Evolutionary conservation across 257 asterid species (phyloP), one percentile per base, ranked within the genome.

Genomic region (Capsicum pubescens): DNA sequence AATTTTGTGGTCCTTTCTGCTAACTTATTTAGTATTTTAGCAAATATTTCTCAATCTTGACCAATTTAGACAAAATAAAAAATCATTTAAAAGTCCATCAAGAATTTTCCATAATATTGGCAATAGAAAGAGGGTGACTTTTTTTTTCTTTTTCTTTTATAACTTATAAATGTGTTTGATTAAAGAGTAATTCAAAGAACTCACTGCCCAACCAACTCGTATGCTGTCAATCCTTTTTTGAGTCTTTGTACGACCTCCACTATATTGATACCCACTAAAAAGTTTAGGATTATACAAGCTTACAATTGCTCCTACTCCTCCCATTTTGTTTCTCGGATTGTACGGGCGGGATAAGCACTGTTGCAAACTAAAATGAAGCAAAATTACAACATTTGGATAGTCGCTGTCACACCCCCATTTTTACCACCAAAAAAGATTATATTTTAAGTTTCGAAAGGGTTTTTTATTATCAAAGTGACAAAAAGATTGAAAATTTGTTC

Each of bases 341-440:
- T 61, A 1, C 10, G 69, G 69, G 69, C 10, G 69, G 69, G 69
- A 61, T 61, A 19, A 19, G 39, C 7, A 61, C 39, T 3, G 15
- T 19, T 21, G 39, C 69, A 61, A 19, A 61, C 69, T 61, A 15
- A 21, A 26, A 9, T 3, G 39, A 61, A 61, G 39, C 69, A 61
- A 61, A 19, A 61, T 8, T 39, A 61, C 9, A 59, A 8, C 48
- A 44, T 44, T 26, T 26, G 32, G 32, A 26, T 26, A 26, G 0
- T 26, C 32, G 1, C 32, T 26, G 32, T 0, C 0, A 1, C 1
- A 0, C 1, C 32, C 1, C 26, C 1, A 26, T 26, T 26, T 26
- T 26, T 26, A 26, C 26, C 26, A 26, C 26, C 26, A 26, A 26
- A 26, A 26, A 26, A 26, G 26, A 26, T 26, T 0, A 26, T 26